Base-by-base conservation (phyloP, 1,284 basidiomycete genomes). In the Pascua sp. region DNA sequence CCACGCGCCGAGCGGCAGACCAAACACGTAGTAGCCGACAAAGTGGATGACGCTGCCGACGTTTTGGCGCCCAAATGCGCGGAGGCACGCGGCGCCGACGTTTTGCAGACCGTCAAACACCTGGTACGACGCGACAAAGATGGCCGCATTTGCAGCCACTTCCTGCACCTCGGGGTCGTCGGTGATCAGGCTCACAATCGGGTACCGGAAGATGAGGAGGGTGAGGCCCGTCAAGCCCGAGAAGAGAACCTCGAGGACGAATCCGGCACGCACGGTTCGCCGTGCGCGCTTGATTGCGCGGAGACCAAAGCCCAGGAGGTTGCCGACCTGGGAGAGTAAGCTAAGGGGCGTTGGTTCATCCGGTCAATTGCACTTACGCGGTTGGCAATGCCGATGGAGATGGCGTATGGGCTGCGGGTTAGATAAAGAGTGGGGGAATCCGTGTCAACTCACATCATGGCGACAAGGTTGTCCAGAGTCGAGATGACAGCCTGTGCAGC, bases 401-500 rank as follows among this genome's bases (percentile, higher is more conserved):
- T 63, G 38, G 64, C 60, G 39, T 62, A 66, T 5, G 61, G 64
- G 8, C 60, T 61, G 51, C 5, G 24, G 10, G 53, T 55, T 15
- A 48, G 51, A 8, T 13, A 39, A 0, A 4, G 36, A 17, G 2
- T 36, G 4, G 39, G 24, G 1, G 10, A 44, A 2, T 42, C 1
- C 24, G 7, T 7, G 3, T 7, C 0, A 37, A 48, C 55, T 55
- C 44, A 58, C 52, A 57, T 44, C 57, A 63, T 59, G 49, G 56
- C 55, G 16, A 64, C 61, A 16, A 59, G 43, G 38, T 54, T 57
- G 53, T 67, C 61, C 37, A 65, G 49, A 4, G 61, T 56, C 37
- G 60, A 57, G 45, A 67, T 60, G 50, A 60, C 64, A 8, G 67
- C 68, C 43, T 70, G 67, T 10, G 68, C 68, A 1, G 67, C 67